These are phyloP conservation scores for Schwanniomyces polymorphus DNA, from an alignment of 805 yeast genomes.

Conservation along the genomic window DNA sequence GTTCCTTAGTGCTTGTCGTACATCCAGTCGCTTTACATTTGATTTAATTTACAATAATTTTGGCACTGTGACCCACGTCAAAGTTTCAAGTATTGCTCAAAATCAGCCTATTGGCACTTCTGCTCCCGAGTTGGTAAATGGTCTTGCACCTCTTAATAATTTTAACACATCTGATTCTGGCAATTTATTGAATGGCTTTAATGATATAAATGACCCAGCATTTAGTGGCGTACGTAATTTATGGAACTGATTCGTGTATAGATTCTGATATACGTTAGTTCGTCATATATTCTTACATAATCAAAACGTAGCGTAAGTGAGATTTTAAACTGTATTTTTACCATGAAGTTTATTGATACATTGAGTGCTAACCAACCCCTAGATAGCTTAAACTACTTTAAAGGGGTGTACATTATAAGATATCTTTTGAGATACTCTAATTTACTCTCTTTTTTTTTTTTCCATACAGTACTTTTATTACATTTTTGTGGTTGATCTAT, in stretches of 20 bases:
- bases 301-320: neutral
- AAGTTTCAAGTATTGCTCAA: constrained; percentile 15
- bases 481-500: neutral
- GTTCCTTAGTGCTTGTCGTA: constrained; percentile 25
- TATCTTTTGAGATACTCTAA: too few species aligned
- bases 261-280: neutral
- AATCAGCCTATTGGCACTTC: constrained; percentile 3
- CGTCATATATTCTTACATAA: neutral
- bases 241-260: constrained; percentile 7
- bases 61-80: constrained; percentile 45
- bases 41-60: constrained; percentile 47
- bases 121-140: constrained; percentile 14
- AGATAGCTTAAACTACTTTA: too few species aligned
- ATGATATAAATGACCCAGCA: constrained; percentile 3
- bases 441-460: too few species aligned
- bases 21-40: constrained; percentile 31
- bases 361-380: too few species aligned
- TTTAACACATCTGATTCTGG: constrained; percentile 3
- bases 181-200: constrained; percentile 3
- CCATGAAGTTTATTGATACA: too few species aligned
- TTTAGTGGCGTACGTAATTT: constrained; percentile 5
- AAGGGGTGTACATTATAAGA: too few species aligned
- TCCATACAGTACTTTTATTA: neutral
- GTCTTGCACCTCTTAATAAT: neutral
- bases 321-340: neutral